Base-by-base conservation (phyloP, 2,329 filamentous ascomycete species). In the Pyricularia sp. region DNA sequence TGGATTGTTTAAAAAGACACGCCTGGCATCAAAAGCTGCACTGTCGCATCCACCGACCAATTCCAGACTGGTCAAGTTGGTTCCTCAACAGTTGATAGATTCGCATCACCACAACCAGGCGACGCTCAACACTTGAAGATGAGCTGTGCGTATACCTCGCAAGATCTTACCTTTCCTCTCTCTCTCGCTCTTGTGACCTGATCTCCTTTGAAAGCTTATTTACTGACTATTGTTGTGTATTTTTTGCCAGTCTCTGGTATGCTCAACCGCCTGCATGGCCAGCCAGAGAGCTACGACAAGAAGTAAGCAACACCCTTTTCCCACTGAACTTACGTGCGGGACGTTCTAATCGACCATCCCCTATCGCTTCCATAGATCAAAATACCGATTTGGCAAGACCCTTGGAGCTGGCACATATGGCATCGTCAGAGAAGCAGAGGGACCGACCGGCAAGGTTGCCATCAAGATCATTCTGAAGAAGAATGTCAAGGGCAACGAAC, bases 381-480 rank as follows among this genome's bases (percentile, higher is more conserved):
- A 89, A 76, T 99, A 99, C 78, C 87, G 84, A 71, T 96, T 99
- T 77, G 94, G 94, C 72, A 87, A 89, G 75, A 97, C 93, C 28
- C 85, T 99, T 66, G 94, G 94, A 73, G 94, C 94, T 67, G 94
- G 94, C 71, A 99, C 94, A 72, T 99, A 99, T 82, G 94, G 94
- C 73, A 96, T 99, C 73, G 94, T 99, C 72, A 87, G 94, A 71
- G 94, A 99, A 78, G 94, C 94, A 67, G 92, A 97, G 67, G 85
- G 90, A 70, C 86, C 88, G 57, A 83, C 84, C 24, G 91, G 91
- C 75, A 85, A 96, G 81, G 93, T 96, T 67, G 94, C 94, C 55
- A 85, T 99, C 77, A 99, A 99, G 83, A 97, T 99, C 75, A 99
- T 99, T 76, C 81, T 97, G 73, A 99, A 99, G 85, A 97, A 96